A percentile compares a stretch with the other conserved stretches of the same genome.
Evolutionary conservation across 768 basidiomycete genomes (phyloP).

Genomic region (Lactifluus hygrophoroides): DNA sequence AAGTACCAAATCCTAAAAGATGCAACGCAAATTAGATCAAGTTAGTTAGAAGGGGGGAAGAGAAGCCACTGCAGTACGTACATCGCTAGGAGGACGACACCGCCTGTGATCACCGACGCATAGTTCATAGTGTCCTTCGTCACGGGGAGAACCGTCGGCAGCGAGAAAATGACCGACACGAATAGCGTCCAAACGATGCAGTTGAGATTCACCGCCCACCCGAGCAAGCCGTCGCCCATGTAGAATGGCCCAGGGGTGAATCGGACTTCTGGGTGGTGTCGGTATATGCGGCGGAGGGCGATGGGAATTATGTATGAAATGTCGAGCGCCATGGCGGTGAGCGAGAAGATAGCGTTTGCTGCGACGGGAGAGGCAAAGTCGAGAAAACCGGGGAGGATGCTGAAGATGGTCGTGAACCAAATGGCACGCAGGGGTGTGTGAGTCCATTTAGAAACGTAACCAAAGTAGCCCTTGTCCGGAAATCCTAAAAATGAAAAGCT

Average conservation of each 20-base stretch:
- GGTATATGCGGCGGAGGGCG: slow-evolving; percentile 56
- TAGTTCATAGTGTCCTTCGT: slow-evolving; percentile 75
- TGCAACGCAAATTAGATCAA: background rate
- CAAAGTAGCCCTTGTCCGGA: slow-evolving; percentile 73
- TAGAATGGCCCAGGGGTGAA: slow-evolving; percentile 86
- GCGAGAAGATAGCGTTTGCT: slow-evolving; percentile 72
- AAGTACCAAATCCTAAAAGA: slow-evolving; percentile 23
- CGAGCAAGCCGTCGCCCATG: slow-evolving; percentile 62
- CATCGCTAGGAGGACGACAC: slow-evolving; percentile 29
- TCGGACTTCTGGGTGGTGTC: slow-evolving; percentile 69
- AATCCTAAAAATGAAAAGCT: slow-evolving; percentile 40
- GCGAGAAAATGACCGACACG: slow-evolving; percentile 60
- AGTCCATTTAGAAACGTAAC: slow-evolving; percentile 51
- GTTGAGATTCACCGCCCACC: slow-evolving; percentile 49
- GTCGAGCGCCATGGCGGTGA: slow-evolving; percentile 73
- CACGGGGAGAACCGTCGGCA: slow-evolving; percentile 63
- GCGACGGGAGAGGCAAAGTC: slow-evolving; percentile 71
- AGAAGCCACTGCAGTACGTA: slow-evolving; percentile 11
- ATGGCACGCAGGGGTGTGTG: slow-evolving; percentile 73
- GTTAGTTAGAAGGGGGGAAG: background rate
- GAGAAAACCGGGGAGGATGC: slow-evolving; percentile 63
- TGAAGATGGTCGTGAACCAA: slow-evolving; percentile 59
- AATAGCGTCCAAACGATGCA: slow-evolving; percentile 67
- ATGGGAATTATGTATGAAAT: slow-evolving; percentile 80
- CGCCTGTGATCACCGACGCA: slow-evolving; percentile 44